These are phyloP conservation scores for Aspergillus cavernicola DNA, from an alignment of 495 filamentous ascomycete species.

Conservation along the genomic window DNA sequence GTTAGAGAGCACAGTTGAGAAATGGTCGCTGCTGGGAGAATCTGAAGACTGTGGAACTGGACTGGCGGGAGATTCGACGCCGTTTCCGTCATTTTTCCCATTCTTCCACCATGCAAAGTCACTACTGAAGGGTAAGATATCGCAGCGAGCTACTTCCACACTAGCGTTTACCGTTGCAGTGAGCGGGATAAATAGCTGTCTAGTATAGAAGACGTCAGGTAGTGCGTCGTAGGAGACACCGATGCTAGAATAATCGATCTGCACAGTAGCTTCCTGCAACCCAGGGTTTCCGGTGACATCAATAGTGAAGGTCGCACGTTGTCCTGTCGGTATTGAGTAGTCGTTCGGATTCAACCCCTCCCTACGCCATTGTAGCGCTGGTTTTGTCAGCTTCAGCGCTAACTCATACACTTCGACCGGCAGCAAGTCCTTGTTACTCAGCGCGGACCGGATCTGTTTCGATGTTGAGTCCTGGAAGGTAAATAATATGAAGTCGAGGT, in stretches of 20 bases:
- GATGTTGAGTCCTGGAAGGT: conserved; percentile 88
- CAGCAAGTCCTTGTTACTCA: conserved; percentile 70
- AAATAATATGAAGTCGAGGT: conserved; percentile 80
- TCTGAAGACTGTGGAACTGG: conserved; percentile 12
- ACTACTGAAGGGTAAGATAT: conserved; percentile 66
- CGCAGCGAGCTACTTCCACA: conserved; percentile 71
- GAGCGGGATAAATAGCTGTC: conserved; percentile 75
- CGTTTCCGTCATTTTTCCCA: conserved; percentile 18
- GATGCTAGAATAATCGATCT: conserved; percentile 77
- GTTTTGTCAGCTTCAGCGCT: conserved; percentile 71
- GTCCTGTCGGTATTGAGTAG: conserved; percentile 62
- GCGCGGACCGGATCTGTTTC: conserved; percentile 65
- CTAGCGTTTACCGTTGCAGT: conserved; percentile 90
- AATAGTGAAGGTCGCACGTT: conserved; percentile 70
- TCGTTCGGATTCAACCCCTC: conserved; percentile 43
- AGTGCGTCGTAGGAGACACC: conserved; percentile 61
- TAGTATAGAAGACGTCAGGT: conserved; percentile 74
- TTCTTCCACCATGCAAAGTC: conserved; percentile 53
- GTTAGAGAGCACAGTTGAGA: conserved; percentile 39
- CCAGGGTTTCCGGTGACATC: conserved; percentile 84
- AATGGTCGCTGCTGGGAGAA: conserved; percentile 27
- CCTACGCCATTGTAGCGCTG: conserved; percentile 63
- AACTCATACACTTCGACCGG: conserved; percentile 79
- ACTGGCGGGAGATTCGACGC: background rate
- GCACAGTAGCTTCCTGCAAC: conserved; percentile 73